Conservation (phyloP, 257 asterid genomes). For the Ocimum tenuiflorum region DNA sequence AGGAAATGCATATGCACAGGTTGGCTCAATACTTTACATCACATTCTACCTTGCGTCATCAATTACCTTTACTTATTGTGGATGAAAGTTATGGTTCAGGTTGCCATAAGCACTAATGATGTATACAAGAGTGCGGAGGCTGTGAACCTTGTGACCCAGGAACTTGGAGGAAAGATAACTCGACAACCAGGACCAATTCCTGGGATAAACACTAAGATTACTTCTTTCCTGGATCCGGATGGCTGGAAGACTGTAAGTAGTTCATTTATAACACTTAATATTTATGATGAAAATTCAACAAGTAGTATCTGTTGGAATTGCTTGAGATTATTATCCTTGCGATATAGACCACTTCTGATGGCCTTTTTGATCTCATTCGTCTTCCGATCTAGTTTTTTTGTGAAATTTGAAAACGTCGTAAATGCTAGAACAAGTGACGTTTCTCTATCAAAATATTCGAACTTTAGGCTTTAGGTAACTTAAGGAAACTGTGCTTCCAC, state of each 20-base stretch:
- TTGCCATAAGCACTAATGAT: conserved; percentile 78
- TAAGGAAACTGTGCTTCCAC: no score
- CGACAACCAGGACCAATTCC: conserved; percentile 88
- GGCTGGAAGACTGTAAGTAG: conserved; percentile 99
- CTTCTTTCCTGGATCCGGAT: conserved; percentile 90
- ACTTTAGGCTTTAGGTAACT: no score
- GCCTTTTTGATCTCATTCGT: no score
- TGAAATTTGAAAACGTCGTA: no score
- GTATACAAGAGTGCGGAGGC: conserved; percentile 91
- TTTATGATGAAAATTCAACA: not conserved
- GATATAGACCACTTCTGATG: no score
- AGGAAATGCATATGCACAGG: conserved; percentile 99
- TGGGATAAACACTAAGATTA: conserved; percentile 84
- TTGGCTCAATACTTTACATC: conserved; percentile 17
- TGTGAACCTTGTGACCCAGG: conserved; percentile 65
- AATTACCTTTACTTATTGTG: conserved; percentile 1
- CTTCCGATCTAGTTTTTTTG: no score
- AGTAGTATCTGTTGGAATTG: not conserved
- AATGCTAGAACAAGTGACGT: no score
- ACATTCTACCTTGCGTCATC: not conserved
- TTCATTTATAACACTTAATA: not conserved
- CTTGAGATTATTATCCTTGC: not conserved
- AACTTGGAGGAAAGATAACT: conserved; percentile 91
- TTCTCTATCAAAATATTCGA: no score
- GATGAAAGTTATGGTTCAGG: conserved; percentile 27